These are phyloP conservation scores for Lathyrus oleraceus DNA, from an alignment of 306 rosid species.

Conservation along the genomic window DNA sequence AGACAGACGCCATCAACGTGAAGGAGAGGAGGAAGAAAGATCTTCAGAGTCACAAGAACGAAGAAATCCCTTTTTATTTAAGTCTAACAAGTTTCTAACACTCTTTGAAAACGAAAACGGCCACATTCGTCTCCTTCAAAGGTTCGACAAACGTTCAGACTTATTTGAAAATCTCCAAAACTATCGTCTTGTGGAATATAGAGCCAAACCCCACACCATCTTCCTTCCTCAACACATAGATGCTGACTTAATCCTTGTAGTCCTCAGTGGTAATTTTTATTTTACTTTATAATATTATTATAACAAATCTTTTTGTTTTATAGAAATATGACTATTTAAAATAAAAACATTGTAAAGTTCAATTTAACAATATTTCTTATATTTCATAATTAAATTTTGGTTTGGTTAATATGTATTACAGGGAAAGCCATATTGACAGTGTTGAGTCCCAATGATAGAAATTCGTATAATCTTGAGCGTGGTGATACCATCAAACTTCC, in stretches of 20 bases:
- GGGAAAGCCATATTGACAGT: conserved; percentile 31
- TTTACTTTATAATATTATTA: no score
- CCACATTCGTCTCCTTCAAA: conserved; percentile 14
- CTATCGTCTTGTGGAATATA: conserved; percentile 1
- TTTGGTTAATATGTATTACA: neutral
- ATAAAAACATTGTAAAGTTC: no score
- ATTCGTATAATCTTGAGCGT: conserved; percentile 24
- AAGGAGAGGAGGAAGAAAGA: no score
- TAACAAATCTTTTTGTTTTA: no score
- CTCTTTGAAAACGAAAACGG: conserved; percentile 25
- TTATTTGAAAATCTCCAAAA: conserved; percentile 15
- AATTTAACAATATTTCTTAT: no score
- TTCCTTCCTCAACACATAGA: conserved; percentile 36
- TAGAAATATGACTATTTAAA: no score
- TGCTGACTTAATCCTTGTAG: conserved; percentile 32
- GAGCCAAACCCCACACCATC: conserved; percentile 30
- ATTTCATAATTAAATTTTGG: neutral
- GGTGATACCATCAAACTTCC: conserved; percentile 33
- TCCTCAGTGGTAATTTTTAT: conserved; percentile 4
- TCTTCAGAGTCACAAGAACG: neutral
- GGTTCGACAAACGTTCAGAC: conserved; percentile 14
- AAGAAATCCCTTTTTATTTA: conserved; percentile 32
- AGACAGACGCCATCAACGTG: no score
- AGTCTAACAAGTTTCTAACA: conserved; percentile 6
- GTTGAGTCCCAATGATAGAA: neutral